Evolutionary conservation across 139 green algal species (phyloP).

Genomic region (Deuterostichococcus epilithicus): DNA sequence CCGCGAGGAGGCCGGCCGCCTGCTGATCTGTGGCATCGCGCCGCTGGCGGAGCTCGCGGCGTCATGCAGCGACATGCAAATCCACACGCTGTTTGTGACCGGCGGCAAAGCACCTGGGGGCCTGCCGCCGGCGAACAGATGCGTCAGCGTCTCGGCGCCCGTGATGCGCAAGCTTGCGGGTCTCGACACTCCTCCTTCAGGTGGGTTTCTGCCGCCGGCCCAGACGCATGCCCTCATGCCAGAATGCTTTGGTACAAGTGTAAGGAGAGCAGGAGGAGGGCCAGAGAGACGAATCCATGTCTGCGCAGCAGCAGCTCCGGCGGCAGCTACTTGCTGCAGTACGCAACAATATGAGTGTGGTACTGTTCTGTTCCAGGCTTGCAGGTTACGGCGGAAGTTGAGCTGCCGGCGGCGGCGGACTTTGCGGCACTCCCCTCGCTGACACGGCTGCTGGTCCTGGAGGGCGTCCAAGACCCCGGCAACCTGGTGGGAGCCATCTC

Average conservation of each 20-base stretch:
- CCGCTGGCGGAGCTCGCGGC: slow-evolving; percentile 47
- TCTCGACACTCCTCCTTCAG: slow-evolving; percentile 33
- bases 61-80: not conserved
- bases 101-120: not conserved
- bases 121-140: slow-evolving; percentile 1
- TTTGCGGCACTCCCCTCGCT: slow-evolving; percentile 17
- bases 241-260: not conserved
- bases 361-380: slow-evolving; percentile 17
- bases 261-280: not conserved
- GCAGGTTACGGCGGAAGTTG: slow-evolving; percentile 44
- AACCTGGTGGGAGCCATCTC: slow-evolving; percentile 44
- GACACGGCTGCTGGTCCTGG: slow-evolving; percentile 63
- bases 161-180: slow-evolving; percentile 64
- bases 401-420: slow-evolving; percentile 25
- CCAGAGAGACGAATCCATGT: not conserved
- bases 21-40: slow-evolving; percentile 41
- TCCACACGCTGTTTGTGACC: slow-evolving; percentile 11
- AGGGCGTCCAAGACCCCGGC: slow-evolving; percentile 57
- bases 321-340: not conserved
- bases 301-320: not conserved
- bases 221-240: no score
- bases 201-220: not conserved
- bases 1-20: slow-evolving; percentile 25
- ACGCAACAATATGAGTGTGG: not conserved
- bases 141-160: slow-evolving; percentile 31